Evolutionary conservation across 2,329 filamentous ascomycete genomes (phyloP).

Genomic region (Daldinia eschscholtzii): DNA sequence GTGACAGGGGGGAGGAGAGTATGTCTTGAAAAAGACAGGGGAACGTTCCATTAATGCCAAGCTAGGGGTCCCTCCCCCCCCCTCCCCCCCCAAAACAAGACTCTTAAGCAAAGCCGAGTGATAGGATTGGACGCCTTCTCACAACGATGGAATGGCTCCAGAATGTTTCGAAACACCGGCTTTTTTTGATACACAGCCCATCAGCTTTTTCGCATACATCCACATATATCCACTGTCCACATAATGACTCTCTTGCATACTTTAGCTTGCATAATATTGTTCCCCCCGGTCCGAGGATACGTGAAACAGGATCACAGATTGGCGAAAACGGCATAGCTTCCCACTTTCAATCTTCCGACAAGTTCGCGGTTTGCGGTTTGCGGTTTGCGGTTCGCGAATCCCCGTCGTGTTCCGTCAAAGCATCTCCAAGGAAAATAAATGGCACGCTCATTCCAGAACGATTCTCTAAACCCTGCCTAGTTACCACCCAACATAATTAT

Average conservation of each 20-base stretch:
- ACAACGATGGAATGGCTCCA: slow-evolving; percentile 32
- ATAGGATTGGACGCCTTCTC: slow-evolving; percentile 35
- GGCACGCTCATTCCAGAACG: slow-evolving; percentile 33
- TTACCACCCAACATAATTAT: not conserved
- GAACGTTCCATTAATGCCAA: not conserved
- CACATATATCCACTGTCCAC: too few species aligned
- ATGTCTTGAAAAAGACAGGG: not conserved
- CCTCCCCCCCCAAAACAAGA: too few species aligned
- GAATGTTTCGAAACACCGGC: slow-evolving; percentile 42
- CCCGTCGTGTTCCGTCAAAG: slow-evolving; percentile 3
- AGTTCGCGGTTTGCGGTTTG: too few species aligned
- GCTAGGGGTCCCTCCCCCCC: not conserved
- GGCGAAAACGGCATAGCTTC: slow-evolving; percentile 33
- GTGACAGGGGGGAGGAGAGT: slow-evolving; percentile 19
- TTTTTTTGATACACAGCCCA: slow-evolving; percentile 14
- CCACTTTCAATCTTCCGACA: slow-evolving; percentile 30
- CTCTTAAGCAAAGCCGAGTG: slow-evolving; percentile 1
- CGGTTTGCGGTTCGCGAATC: not conserved
- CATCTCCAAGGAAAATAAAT: slow-evolving; percentile 22
- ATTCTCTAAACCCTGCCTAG: slow-evolving; percentile 3
- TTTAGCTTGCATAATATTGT: slow-evolving; percentile 41
- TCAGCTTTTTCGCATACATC: not conserved
- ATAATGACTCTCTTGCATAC: slow-evolving; percentile 14
- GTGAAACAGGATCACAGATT: slow-evolving; percentile 39
- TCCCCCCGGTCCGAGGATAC: slow-evolving; percentile 25